phyloP scores from a whole-genome alignment of 164 flowering plant genomes.

The Taxillus chinensis region DNA sequence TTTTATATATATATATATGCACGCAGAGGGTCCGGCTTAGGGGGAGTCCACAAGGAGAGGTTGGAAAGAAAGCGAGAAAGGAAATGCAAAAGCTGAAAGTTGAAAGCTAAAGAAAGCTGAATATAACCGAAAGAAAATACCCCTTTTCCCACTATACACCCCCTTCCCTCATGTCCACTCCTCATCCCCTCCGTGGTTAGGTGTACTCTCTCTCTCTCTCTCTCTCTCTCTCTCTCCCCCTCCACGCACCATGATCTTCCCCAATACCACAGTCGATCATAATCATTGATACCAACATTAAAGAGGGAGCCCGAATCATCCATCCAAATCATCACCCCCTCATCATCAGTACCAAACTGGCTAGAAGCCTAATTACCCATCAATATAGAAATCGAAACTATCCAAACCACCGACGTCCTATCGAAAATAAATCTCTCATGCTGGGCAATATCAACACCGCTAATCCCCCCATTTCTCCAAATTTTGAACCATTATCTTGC shows the following conservation, averaged over 20 bases:
- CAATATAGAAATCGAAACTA: not conserved
- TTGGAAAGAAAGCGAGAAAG: constrained; percentile 21
- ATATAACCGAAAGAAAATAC: constrained; percentile 30
- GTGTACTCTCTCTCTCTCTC: not conserved
- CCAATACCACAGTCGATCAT: constrained; percentile 2
- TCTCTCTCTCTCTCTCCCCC: not conserved
- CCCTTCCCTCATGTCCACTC: constrained; percentile 6
- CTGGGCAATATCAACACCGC: constrained; percentile 26
- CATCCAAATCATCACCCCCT: too few relatives aligned
- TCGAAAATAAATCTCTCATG: constrained; percentile 20
- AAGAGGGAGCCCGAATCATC: too few relatives aligned
- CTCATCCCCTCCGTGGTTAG: not conserved
- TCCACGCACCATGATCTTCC: constrained; percentile 1
- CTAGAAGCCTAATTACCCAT: not conserved
- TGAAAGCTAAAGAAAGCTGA: constrained; percentile 25
- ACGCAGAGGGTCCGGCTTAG: constrained; percentile 10
- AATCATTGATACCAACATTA: not conserved
- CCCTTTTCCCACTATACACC: constrained; percentile 16
- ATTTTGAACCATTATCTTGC: constrained; percentile 26
- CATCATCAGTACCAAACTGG: too few relatives aligned
- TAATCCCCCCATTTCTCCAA: constrained; percentile 18
- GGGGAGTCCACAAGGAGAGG: constrained; percentile 11
- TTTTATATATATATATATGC: constrained; percentile 8
- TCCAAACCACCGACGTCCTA: too few relatives aligned
- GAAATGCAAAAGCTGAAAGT: constrained; percentile 16